Base-by-base conservation (phyloP, 2,329 filamentous ascomycete genomes). In the Drechslerella dactyloides region DNA sequence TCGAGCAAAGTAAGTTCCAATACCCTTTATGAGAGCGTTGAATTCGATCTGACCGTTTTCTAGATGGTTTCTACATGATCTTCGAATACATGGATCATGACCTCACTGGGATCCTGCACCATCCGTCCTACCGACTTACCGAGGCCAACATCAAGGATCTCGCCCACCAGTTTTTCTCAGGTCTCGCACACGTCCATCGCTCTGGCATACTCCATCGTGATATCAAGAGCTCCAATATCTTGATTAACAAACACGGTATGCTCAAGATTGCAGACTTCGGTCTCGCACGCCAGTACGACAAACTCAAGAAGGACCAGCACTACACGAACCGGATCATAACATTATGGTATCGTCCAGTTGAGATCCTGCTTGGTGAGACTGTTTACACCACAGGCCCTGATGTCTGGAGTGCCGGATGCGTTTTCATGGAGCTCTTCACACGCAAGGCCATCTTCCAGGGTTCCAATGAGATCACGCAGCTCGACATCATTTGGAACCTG, bases 261-360 rank as follows among this genome's bases (percentile, higher is more conserved):
- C 82, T 99, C 64, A 99, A 97, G 79, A 85, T 96, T 73, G 94
- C 94, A 30, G 94, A 99, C 79, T 99, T 99, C 79, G 94, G 94
- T 19, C 85, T 99, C 13, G 94, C 94, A 11, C 89, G 96, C 40
- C 99, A 99, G 80, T 99, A 96, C 78, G 90, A 92, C 35, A 99
- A 99, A 79, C 88, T 89, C 55, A 76, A 74, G 11, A 88, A 89
- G 72, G 90, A 94, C 79, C 85, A 96, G 52, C 93, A 99, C 79
- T 99, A 99, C 79, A 99, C 94, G 1, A 99, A 99, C 78, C 90
- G 94, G 37, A 96, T 99, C 76, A 96, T 99, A 78, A 99, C 94
- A 1, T 97, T 99, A 75, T 99, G 96, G 96, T 97, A 97, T 79
- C 87, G 93, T 2, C 90, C 91, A 0, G 92, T 93, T 0, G 93